Base-by-base conservation (phyloP, 1,284 basidiomycete species). In the Amylostereum chailletii region DNA sequence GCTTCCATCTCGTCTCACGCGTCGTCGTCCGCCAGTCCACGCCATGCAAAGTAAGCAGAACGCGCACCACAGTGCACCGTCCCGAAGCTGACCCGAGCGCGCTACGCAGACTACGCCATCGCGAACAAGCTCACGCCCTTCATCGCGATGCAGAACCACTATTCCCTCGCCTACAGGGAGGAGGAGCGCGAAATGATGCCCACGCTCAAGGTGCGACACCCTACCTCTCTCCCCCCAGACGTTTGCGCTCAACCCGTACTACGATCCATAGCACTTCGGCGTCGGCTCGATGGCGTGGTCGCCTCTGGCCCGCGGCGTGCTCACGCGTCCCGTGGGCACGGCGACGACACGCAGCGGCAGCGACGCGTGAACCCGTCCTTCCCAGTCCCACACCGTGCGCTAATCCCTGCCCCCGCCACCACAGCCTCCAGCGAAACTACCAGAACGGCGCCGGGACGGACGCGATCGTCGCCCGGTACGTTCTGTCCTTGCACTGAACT, bases 71-170 rank as follows among this genome's bases (percentile, higher is more conserved):
- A 37, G 19, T 1, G 19, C 19, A 19, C 39, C 8, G 46, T 37
- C 32, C 40, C 39, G 44, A 47, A 51, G 30, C 37, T n/a, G 32
- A 30, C 41, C 41, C 34, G 9, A 19, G n/a, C 10, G 47, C 41
- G 4, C 26, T 46, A 9, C n/a, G 7, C 32, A 63, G 62, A 64
- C 53, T 64, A 64, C 44, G 62, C 62, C 4, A 59, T 63, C 54
- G 53, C 34, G 4, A 46, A 63, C 54, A 59, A 62, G 40, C 58
- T 64, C 34, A 64, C 62, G 45, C 62, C 62, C 19, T 72, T 72
- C 56, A 65, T 71, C 58, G 61, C 60, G 32, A 69, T 71, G 68
- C 68, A 69, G 50, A 65, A 67, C 57, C 64, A 61, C 47, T 61
- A 65, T 51, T 58, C 52, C 43, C 58, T 66, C 11, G 19, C 27